These are phyloP conservation scores for Trichoderma gamsii DNA, from an alignment of 495 filamentous ascomycete species.

Conservation along the genomic window DNA sequence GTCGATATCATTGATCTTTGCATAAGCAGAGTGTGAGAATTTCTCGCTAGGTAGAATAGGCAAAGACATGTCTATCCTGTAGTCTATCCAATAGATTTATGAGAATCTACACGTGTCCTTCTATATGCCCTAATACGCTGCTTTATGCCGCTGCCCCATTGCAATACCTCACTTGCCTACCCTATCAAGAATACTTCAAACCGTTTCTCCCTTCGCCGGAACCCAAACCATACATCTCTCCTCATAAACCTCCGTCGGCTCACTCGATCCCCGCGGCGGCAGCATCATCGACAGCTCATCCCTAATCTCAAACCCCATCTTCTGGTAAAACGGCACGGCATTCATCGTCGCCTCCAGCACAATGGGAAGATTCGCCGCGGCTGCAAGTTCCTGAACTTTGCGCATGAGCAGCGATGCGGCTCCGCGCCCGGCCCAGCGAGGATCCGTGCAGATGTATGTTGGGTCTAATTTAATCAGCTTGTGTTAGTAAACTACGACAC, in stretches of 20 bases:
- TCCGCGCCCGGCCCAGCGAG: constrained; percentile 37
- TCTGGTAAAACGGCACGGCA: constrained; percentile 37
- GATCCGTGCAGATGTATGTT: constrained; percentile 38
- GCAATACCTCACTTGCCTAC: no score
- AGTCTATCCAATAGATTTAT: no score
- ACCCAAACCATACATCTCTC: constrained; percentile 31
- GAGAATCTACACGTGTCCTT: no score
- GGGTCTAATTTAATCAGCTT: constrained; percentile 27
- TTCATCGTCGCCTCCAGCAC: constrained; percentile 41
- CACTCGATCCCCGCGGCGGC: constrained; percentile 16
- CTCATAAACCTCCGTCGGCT: constrained; percentile 20
- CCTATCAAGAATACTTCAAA: no score
- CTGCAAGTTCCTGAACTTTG: constrained; percentile 32
- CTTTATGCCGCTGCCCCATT: no score
- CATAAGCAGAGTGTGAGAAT: no score
- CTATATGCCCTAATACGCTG: no score
- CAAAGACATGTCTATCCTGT: no score
- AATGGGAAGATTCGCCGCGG: constrained; percentile 30
- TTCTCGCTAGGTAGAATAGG: no score
- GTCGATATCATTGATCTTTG: no score
- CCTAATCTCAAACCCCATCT: constrained; percentile 32
- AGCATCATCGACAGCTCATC: constrained; percentile 30
- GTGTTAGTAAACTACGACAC: not conserved
- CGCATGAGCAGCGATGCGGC: constrained; percentile 33
- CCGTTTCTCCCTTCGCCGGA: constrained; percentile 4